phyloP scores from a whole-genome alignment of 495 filamentous ascomycete genomes.

The Neurospora sp. region DNA sequence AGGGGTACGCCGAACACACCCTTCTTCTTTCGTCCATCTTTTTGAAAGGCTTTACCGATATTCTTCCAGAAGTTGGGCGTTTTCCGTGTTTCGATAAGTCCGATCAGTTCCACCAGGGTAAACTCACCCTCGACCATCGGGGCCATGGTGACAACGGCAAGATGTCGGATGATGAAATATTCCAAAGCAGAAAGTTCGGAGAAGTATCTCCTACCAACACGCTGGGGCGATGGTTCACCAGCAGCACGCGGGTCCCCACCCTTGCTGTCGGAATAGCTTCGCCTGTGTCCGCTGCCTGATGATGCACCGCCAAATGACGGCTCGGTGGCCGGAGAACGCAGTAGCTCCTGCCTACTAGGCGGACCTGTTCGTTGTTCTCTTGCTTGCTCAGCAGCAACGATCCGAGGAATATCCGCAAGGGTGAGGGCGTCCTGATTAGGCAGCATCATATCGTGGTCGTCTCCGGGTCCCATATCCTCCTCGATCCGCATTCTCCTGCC shows the following conservation, averaged over 20 bases:
- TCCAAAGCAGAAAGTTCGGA: slow-evolving; percentile 92
- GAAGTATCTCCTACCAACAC: slow-evolving; percentile 70
- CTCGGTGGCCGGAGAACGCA: slow-evolving; percentile 52
- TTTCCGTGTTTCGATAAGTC: slow-evolving; percentile 87
- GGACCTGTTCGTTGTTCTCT: slow-evolving; percentile 79
- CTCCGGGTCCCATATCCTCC: slow-evolving; percentile 18
- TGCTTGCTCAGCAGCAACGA: slow-evolving; percentile 91
- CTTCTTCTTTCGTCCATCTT: slow-evolving; percentile 79
- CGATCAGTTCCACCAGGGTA: slow-evolving; percentile 86
- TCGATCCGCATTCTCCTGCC: slow-evolving; percentile 55
- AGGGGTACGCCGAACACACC: slow-evolving; percentile 82
- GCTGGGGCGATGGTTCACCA: slow-evolving; percentile 40
- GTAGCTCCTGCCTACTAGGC: slow-evolving; percentile 64
- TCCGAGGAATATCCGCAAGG: slow-evolving; percentile 93
- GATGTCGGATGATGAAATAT: slow-evolving; percentile 92
- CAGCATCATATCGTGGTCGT: slow-evolving; percentile 54
- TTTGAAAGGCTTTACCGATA: slow-evolving; percentile 92
- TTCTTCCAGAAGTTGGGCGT: slow-evolving; percentile 89
- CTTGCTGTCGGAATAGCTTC: slow-evolving; percentile 59
- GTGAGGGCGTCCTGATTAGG: slow-evolving; percentile 86
- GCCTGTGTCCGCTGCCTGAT: slow-evolving; percentile 58
- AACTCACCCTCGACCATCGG: slow-evolving; percentile 84
- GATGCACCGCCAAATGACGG: slow-evolving; percentile 40
- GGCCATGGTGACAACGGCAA: slow-evolving; percentile 92
- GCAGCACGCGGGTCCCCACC: slow-evolving; percentile 36